Evolutionary conservation across 768 basidiomycete species (phyloP).

Genomic region (Lactarius pseudohatsudake): DNA sequence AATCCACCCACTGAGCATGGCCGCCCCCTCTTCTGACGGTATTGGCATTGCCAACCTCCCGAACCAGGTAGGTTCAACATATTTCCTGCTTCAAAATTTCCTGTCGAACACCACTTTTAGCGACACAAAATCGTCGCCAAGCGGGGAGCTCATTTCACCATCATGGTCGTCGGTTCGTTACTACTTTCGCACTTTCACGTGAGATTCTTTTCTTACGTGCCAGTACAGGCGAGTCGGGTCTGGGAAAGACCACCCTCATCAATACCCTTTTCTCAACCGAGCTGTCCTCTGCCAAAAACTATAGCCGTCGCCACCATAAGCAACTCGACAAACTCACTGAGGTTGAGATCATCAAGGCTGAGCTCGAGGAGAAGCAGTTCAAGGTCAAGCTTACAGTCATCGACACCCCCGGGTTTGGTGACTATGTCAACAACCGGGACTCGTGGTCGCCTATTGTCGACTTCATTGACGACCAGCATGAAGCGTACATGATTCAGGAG

Average conservation of each 20-base stretch:
- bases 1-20: conserved; percentile 13
- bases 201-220: background rate
- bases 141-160: conserved; percentile 94
- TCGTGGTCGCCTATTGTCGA: conserved; percentile 98
- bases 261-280: conserved; percentile 99
- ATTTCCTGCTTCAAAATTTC: conserved; percentile 34
- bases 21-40: conserved; percentile 52
- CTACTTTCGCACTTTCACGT: background rate
- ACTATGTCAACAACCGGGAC: conserved; percentile 99
- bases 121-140: conserved; percentile 99
- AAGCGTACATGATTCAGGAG: conserved; percentile 96
- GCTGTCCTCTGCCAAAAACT: conserved; percentile 89
- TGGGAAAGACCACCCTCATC: conserved; percentile 96
- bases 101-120: conserved; percentile 41
- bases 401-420: conserved; percentile 98
- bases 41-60: conserved; percentile 97
- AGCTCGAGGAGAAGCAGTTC: conserved; percentile 98
- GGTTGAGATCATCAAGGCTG: conserved; percentile 98
- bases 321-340: conserved; percentile 99
- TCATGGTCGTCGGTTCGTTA: conserved; percentile 95
- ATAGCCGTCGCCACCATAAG: conserved; percentile 84
- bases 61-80: conserved; percentile 69
- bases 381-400: conserved; percentile 99
- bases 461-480: conserved; percentile 96
- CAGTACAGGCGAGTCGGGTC: conserved; percentile 83